Evolutionary conservation across 1,284 basidiomycete genomes (phyloP), one percentile per base, ranked within the genome.

Genomic region (Abortiporus biennis): DNA sequence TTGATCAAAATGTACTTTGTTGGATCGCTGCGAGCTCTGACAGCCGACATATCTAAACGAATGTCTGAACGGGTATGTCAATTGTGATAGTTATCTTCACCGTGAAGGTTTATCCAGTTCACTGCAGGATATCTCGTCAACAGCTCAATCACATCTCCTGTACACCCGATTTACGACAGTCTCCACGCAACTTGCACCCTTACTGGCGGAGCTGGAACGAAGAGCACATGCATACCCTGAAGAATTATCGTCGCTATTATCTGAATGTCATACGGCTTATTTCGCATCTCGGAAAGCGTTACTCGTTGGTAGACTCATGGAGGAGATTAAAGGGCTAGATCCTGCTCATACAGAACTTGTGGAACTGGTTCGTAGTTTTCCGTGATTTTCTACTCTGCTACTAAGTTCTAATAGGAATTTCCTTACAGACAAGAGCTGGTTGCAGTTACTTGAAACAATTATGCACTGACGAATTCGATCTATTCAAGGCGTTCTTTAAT

Each of bases 1-100:
- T 72, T 97, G 39, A 91, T 96, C 66, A 93, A 89, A 59, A 91
- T 96, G 78, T 92, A 86, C 64, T 94, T 95, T 54, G 81, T 93
- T 17, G 84, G 85, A 3, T 83, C 86, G 2, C 68, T 96, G 9
- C 74, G 82, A 42, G 78, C 82, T 1, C 69, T 93, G 9, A 78
- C 82, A 1, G 64, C 76, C 17, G 89, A 95, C 52, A 75, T 93
- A 11, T 74, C 75, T 1, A 83, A 74, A 51, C 76, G 87, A 6
- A 59, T 92, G 36, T 71, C 73, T 0, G 88, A 92, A 51, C 86
- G 83, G 68, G 87, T 81, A 43, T 25, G 59, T 44, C n/a, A 12
- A 17, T 16, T 23, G 9, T n/a, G 9, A 29, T n/a, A n/a, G n/a
- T n/a, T n/a, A 16, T 13, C 19, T 24, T 6, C 6, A 12, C 32